Base-by-base conservation (phyloP, 2,329 filamentous ascomycete genomes). In the Arthrobotrys conoides region DNA sequence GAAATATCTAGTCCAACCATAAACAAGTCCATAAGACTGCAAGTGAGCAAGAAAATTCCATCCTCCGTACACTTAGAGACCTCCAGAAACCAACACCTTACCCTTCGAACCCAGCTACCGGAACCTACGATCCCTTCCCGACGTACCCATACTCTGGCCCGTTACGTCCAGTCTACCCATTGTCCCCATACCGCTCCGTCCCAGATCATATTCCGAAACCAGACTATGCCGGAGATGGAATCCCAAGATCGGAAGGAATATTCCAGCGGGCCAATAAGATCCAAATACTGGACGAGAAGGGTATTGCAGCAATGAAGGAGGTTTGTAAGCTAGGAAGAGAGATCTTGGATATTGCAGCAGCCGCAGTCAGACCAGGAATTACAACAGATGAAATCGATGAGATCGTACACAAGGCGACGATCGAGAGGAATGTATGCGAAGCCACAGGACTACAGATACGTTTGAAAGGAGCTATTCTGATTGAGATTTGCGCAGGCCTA, bases 381-480 rank as follows among this genome's bases (percentile, higher is more conserved):
- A 97, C 95, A 5, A 98, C 96, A 5, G 96, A 99, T 83, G 91
- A 96, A 82, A 93, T 99, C 76, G 96, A 99, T 83, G 92, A 96
- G 85, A 87, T 98, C 80, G 94, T 97, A 48, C 96, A 99, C 87
- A 93, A 97, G 82, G 96, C 95, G 65, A 97, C 93, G 84, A 87
- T 98, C 81, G 95, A 97, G 86, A 90, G 96, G 85, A 89, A 97
- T 81, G 95, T 97, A 86, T 86, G 92, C 84, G 12, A 18, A 16
- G 1, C 48, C 14, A 20, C 33, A 38, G 63, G 8, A n/a, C 36
- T 44, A 18, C 70, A 65, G 5, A 18, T 18, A 24, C 48, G 27
- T 36, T 38, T 41, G 59, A 36, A 64, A 30, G 48, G 30, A 18
- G 64, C 66, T 14, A 71, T 44, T 22, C 63, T 55, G n/a, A 64